Percentiles rank a stretch among this genome's conserved stretches.
These are phyloP conservation scores for Erodium chrysanthum DNA, from an alignment of 441 rosid species.

Conservation along the genomic window DNA sequence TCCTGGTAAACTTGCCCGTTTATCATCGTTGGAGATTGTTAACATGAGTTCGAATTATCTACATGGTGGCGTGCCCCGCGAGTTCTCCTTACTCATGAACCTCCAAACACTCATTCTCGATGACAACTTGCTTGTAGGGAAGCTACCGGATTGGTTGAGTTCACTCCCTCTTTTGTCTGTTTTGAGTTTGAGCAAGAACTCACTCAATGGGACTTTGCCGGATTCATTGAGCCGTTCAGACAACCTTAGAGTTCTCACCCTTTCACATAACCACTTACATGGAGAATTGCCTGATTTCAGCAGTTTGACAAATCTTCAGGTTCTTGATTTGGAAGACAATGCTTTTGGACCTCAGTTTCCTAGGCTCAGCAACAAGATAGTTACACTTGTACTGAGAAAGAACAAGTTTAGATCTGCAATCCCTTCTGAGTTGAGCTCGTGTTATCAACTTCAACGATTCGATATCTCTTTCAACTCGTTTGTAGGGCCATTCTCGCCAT, in stretches of 20 bases:
- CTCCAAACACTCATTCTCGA: constrained; percentile 81
- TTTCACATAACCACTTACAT: constrained; percentile 59
- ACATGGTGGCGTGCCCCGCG: constrained; percentile 53
- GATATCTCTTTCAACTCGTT: constrained; percentile 71
- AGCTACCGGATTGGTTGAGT: constrained; percentile 53
- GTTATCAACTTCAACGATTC: constrained; percentile 62
- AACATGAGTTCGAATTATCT: constrained; percentile 75
- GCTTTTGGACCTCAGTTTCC: constrained; percentile 69
- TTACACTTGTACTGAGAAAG: constrained; percentile 55
- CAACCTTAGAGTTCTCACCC: constrained; percentile 64
- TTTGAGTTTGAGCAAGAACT: constrained; percentile 63
- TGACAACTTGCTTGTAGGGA: constrained; percentile 63
- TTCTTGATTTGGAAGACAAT: constrained; percentile 78
- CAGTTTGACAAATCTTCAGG: constrained; percentile 69
- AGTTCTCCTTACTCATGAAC: constrained; percentile 42
- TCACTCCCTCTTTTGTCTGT: constrained; percentile 48
- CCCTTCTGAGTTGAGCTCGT: constrained; percentile 43
- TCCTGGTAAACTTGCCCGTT: constrained; percentile 56
- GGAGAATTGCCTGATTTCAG: constrained; percentile 67
- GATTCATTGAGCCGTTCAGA: constrained; percentile 47
- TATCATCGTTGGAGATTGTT: constrained; percentile 63
- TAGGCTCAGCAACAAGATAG: constrained; percentile 54
- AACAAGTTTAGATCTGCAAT: constrained; percentile 75
- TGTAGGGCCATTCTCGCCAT: constrained; percentile 62
- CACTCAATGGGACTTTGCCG: constrained; percentile 64